Conservation (phyloP, 169 alveolate genomes). For the Eimeria zaria region DNA sequence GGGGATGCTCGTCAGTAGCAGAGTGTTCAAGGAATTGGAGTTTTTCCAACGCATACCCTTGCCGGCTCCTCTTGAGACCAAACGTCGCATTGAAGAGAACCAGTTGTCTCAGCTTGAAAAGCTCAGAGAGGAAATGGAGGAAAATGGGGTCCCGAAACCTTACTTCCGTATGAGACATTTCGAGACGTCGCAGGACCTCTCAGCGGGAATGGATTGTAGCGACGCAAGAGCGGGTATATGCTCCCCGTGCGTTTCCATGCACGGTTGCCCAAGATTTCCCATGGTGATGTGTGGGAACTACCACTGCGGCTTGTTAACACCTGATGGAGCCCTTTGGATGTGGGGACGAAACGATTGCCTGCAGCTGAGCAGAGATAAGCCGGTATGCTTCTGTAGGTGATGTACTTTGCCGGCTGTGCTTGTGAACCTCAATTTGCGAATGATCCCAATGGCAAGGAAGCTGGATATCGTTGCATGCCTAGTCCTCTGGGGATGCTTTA, state of each 20-base stretch:
- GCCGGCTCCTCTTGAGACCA: constrained; percentile 20
- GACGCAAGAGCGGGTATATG: neutral
- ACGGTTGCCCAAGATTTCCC: neutral
- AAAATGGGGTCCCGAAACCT: neutral
- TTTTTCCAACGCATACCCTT: constrained; percentile 20
- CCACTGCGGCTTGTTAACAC: constrained; percentile 66
- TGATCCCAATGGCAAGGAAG: neutral
- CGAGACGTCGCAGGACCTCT: constrained; percentile 18
- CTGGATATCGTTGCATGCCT: neutral
- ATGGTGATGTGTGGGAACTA: constrained; percentile 21
- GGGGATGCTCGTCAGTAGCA: constrained; percentile 68
- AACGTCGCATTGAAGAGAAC: constrained; percentile 37
- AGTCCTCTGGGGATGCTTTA: neutral
- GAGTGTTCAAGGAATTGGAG: constrained; percentile 34
- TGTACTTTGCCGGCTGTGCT: neutral
- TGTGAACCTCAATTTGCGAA: neutral
- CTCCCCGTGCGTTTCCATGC: neutral
- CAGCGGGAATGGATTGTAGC: neutral
- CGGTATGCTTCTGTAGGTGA: constrained; percentile 20
- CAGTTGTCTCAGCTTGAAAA: constrained; percentile 46
- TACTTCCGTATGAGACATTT: neutral
- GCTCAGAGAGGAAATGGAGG: constrained; percentile 7
- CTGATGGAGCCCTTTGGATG: constrained; percentile 57
- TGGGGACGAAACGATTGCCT: constrained; percentile 72
- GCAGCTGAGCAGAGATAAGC: constrained; percentile 44